A percentile compares a stretch with the other conserved stretches of the same genome.
Conservation (phyloP, 495 filamentous ascomycete species). For the Halenospora varia region DNA sequence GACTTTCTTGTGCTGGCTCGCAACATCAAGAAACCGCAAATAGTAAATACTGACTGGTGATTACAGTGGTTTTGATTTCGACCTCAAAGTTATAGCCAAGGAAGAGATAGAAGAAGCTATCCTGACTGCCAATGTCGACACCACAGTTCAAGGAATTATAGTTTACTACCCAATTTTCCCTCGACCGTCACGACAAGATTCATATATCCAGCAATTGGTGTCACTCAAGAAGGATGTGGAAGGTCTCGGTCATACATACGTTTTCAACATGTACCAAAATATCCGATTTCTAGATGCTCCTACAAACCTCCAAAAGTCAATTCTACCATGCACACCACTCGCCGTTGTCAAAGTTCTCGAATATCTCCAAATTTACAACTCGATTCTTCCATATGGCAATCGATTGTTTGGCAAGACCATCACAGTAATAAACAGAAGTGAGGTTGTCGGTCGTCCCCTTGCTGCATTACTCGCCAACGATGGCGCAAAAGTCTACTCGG, state of each 20-base stretch:
- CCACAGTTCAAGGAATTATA: slow-evolving; percentile 82
- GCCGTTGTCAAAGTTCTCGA: slow-evolving; percentile 96
- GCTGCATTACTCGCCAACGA: slow-evolving; percentile 97
- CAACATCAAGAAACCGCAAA: not conserved
- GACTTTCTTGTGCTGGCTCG: slow-evolving; percentile 2
- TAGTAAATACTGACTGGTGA: too few species aligned
- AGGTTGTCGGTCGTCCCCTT: slow-evolving; percentile 90
- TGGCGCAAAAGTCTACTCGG: slow-evolving; percentile 89
- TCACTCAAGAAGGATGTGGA: slow-evolving; percentile 90
- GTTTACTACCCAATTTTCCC: slow-evolving; percentile 97
- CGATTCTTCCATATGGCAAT: slow-evolving; percentile 91
- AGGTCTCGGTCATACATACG: slow-evolving; percentile 86
- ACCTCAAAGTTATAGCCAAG: slow-evolving; percentile 75
- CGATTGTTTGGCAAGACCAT: slow-evolving; percentile 85
- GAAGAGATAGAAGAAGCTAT: slow-evolving; percentile 86
- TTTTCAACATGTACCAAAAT: slow-evolving; percentile 99
- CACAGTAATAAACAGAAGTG: slow-evolving; percentile 90
- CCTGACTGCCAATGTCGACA: slow-evolving; percentile 74
- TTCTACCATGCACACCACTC: slow-evolving; percentile 92
- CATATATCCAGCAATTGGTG: slow-evolving; percentile 94
- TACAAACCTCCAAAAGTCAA: slow-evolving; percentile 73
- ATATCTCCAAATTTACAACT: slow-evolving; percentile 92
- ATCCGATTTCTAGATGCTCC: slow-evolving; percentile 84
- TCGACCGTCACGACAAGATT: slow-evolving; percentile 70
- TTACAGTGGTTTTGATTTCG: slow-evolving; percentile 84